Evolutionary conservation across 495 filamentous ascomycete genomes (phyloP).

Genomic region (Clohesyomyces aquaticus): DNA sequence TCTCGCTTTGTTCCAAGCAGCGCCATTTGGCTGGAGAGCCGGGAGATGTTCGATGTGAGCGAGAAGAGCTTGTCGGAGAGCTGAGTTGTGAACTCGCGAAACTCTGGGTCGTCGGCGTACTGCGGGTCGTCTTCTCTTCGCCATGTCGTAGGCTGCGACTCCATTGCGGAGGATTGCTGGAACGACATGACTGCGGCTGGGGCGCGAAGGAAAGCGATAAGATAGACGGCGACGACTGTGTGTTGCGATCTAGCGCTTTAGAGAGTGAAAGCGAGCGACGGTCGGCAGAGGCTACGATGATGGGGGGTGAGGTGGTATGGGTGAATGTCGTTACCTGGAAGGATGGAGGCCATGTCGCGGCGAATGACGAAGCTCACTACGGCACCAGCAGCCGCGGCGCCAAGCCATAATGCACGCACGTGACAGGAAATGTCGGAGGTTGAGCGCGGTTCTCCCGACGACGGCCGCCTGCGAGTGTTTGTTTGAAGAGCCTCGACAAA

Average conservation of each 20-base stretch:
- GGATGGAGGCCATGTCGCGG: conserved; percentile 10
- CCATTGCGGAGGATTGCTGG: conserved; percentile 79
- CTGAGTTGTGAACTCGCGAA: conserved; percentile 75
- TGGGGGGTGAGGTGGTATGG: neutral
- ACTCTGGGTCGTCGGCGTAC: conserved; percentile 88
- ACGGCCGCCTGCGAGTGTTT: neutral
- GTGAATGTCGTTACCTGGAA: conserved; percentile 25
- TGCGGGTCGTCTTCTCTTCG: conserved; percentile 71
- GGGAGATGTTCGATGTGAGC: conserved; percentile 82
- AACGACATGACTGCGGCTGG: conserved; percentile 78
- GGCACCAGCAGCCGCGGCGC: neutral
- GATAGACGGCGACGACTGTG: neutral
- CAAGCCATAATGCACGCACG: neutral
- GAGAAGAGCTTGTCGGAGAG: conserved; percentile 85
- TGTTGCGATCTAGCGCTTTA: too few species aligned
- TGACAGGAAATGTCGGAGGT: neutral
- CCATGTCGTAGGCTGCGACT: conserved; percentile 74
- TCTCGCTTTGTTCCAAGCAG: conserved; percentile 88
- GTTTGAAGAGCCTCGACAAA: neutral
- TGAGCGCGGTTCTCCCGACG: neutral
- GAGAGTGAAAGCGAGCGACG: too few species aligned
- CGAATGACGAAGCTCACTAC: conserved; percentile 21
- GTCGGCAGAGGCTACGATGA: too few species aligned
- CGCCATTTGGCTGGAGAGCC: conserved; percentile 76
- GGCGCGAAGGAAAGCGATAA: neutral